A percentile compares a stretch with the other conserved stretches of the same genome.
Evolutionary conservation across 192 early-diverging fungal genomes (phyloP).

Genomic region (Spizellomyces sp.): DNA sequence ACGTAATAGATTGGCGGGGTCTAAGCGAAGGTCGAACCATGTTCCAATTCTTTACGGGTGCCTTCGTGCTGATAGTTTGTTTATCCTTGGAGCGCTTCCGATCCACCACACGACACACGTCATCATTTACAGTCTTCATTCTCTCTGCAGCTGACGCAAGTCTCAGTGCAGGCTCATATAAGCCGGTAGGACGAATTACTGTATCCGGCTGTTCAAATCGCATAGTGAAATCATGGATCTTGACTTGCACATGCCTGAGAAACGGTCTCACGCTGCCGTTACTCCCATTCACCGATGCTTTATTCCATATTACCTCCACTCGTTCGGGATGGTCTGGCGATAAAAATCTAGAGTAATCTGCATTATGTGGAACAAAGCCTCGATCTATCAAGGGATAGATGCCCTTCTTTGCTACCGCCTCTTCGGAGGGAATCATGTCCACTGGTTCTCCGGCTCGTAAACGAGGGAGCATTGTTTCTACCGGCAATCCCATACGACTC

Average conservation of each 20-base stretch:
- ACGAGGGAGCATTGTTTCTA: constrained; percentile 29
- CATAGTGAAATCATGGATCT: not conserved
- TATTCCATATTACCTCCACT: too few species aligned
- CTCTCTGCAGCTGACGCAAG: constrained; percentile 2
- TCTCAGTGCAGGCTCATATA: not conserved
- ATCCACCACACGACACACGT: not conserved
- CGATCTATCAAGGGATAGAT: constrained; percentile 22
- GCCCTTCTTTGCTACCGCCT: not conserved
- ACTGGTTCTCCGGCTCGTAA: constrained; percentile 5
- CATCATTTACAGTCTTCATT: not conserved
- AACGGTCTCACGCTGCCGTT: not conserved
- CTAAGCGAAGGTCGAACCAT: not conserved
- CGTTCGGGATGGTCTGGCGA: not conserved
- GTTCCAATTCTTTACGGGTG: not conserved
- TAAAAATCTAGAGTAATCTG: constrained; percentile 20
- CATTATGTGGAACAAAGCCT: constrained; percentile 21
- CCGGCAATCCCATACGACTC: not conserved
- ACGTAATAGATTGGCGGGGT: not conserved
- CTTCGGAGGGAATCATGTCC: not conserved
- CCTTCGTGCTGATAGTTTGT: not conserved
- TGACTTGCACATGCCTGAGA: not conserved
- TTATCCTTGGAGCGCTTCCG: not conserved
- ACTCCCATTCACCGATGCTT: not conserved
- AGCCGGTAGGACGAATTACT: not conserved
- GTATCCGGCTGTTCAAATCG: not conserved